Conservation (phyloP, 1,139 yeast species). For the Zhuliangozyma parablackwelliae region DNA sequence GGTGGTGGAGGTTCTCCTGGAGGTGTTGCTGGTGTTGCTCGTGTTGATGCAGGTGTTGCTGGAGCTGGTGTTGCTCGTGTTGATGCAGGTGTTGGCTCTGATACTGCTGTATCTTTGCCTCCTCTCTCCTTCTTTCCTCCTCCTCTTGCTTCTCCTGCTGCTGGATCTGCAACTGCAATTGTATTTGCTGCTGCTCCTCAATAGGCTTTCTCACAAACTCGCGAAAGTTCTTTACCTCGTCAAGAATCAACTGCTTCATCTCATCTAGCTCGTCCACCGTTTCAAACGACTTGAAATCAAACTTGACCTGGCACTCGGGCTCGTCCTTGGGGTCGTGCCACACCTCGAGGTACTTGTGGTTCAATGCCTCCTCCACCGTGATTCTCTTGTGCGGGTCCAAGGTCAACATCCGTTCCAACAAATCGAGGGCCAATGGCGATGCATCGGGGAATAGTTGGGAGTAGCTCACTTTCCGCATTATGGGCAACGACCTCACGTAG, state of each 20-base stretch:
- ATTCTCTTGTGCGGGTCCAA: slow-evolving; percentile 86
- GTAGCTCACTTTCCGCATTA: slow-evolving; percentile 79
- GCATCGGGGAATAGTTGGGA: slow-evolving; percentile 72
- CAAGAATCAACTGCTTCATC: slow-evolving; percentile 73
- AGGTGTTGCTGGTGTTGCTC: slow-evolving; percentile 1
- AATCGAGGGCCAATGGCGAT: slow-evolving; percentile 80
- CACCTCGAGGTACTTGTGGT: slow-evolving; percentile 81
- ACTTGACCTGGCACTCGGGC: slow-evolving; percentile 76
- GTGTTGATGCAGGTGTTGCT: slow-evolving; percentile 1
- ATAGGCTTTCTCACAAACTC: slow-evolving; percentile 76
- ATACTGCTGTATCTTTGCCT: slow-evolving; percentile 11
- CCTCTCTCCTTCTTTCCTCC: slow-evolving; percentile 7
- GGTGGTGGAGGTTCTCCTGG: too few relatives aligned
- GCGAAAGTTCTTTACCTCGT: slow-evolving; percentile 78
- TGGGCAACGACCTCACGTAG: slow-evolving; percentile 82
- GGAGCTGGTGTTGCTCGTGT: slow-evolving; percentile 6
- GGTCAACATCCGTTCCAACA: slow-evolving; percentile 76
- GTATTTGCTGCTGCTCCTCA: slow-evolving; percentile 57
- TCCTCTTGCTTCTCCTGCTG: slow-evolving; percentile 17
- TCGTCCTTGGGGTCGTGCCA: slow-evolving; percentile 99
- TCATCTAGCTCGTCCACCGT: slow-evolving; percentile 74
- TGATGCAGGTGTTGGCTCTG: slow-evolving; percentile 1
- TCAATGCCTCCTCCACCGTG: slow-evolving; percentile 82
- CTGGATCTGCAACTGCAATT: slow-evolving; percentile 33
- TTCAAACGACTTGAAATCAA: slow-evolving; percentile 84